phyloP scores from a whole-genome alignment of 75 land plant species.

The Cryptomeria japonica region DNA sequence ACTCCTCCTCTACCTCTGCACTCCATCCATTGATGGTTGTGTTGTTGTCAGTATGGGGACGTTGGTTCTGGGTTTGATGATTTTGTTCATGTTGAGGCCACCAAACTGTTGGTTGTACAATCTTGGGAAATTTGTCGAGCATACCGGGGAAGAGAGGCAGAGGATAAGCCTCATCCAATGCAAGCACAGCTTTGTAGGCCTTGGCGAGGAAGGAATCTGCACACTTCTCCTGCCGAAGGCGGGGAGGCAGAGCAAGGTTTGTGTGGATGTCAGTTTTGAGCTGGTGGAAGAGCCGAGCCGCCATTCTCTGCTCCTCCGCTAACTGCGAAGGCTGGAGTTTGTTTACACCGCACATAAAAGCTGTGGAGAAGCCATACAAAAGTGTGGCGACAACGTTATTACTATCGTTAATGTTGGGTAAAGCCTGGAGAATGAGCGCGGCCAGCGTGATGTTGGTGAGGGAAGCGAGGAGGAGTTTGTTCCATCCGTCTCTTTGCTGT shows the following conservation, averaged over 20 bases:
- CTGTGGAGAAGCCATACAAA: conserved; percentile 33
- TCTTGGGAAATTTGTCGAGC: conserved; percentile 60
- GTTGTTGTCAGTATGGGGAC: not conserved
- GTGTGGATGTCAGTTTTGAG: conserved; percentile 32
- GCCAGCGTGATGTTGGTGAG: conserved; percentile 41
- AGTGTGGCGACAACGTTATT: conserved; percentile 9
- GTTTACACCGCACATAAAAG: conserved; percentile 33
- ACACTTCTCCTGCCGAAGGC: conserved; percentile 17
- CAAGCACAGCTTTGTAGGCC: conserved; percentile 39
- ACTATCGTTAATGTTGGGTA: conserved; percentile 7
- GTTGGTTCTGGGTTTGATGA: not conserved
- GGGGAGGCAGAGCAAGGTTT: conserved; percentile 14
- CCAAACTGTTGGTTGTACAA: conserved; percentile 46
- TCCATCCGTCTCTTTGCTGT: conserved; percentile 65
- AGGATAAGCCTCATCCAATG: conserved; percentile 59
- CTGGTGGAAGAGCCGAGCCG: conserved; percentile 41
- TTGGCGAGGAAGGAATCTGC: not conserved
- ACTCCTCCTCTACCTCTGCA: conserved; percentile 28
- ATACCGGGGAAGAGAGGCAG: conserved; percentile 57
- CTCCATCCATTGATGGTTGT: conserved; percentile 32
- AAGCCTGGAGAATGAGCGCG: conserved; percentile 45
- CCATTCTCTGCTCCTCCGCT: conserved; percentile 70
- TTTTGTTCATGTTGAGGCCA: conserved; percentile 25
- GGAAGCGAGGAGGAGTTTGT: conserved; percentile 41
- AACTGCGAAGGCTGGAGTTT: conserved; percentile 74